Conservation (phyloP, 805 yeast species). For the Starmerella geochares region DNA sequence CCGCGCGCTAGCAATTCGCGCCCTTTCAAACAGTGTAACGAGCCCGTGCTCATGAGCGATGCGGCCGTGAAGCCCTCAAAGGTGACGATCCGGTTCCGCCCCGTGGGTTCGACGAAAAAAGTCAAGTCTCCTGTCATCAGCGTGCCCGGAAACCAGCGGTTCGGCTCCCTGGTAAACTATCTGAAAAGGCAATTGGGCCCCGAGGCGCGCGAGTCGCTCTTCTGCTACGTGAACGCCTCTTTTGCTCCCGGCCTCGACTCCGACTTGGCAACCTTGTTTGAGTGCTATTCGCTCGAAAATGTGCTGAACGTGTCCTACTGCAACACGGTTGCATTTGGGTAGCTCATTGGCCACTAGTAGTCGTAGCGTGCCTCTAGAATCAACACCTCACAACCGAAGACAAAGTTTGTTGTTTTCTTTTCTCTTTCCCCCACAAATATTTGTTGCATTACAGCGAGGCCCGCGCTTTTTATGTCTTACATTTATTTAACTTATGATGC, state of each 20-base stretch:
- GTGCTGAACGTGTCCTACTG: constrained; percentile 31
- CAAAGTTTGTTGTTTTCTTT: too few species aligned
- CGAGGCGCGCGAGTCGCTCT: constrained; percentile 28
- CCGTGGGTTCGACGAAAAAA: constrained; percentile 46
- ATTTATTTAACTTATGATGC: too few species aligned
- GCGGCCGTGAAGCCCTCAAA: constrained; percentile 9
- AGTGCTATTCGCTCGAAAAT: constrained; percentile 27
- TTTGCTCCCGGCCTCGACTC: constrained; percentile 37
- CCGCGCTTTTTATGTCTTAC: too few species aligned
- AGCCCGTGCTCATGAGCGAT: constrained; percentile 2
- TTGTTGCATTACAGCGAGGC: too few species aligned
- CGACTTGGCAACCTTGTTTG: constrained; percentile 29
- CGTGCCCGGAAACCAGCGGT: constrained; percentile 38
- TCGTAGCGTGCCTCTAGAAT: too few species aligned
- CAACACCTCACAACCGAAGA: too few species aligned
- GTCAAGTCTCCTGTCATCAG: constrained; percentile 40
- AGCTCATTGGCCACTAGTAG: background rate
- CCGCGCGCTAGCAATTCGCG: too few species aligned
- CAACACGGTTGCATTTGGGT: constrained; percentile 33
- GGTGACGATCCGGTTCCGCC: constrained; percentile 39
- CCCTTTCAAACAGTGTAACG: too few species aligned
- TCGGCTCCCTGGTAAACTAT: constrained; percentile 39
- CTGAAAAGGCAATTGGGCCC: constrained; percentile 34
- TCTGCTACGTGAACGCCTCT: constrained; percentile 35
- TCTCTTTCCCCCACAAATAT: too few species aligned